Conservation (phyloP, 768 basidiomycete genomes). For the Tubosaeta sp. region DNA sequence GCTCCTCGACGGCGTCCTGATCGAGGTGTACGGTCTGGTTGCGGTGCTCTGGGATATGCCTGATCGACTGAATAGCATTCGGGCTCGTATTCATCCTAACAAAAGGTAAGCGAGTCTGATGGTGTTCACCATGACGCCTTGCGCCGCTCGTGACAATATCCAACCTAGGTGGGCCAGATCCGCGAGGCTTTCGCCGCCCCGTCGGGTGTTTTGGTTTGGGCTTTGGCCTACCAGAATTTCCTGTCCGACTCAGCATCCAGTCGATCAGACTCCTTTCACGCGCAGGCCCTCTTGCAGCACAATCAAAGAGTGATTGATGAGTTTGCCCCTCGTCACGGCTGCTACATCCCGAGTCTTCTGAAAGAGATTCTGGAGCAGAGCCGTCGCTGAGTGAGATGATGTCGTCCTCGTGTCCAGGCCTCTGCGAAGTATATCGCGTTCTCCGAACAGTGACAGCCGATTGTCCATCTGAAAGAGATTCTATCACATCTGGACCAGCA, state of each 20-base stretch:
- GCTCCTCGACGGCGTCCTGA: constrained; percentile 4
- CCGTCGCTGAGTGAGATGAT: constrained; percentile 24
- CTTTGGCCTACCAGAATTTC: constrained; percentile 14
- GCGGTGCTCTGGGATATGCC: constrained; percentile 5
- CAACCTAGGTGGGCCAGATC: constrained; percentile 14
- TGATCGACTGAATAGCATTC: constrained; percentile 6
- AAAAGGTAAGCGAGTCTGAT: constrained; percentile 41
- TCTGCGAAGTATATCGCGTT: constrained; percentile 9
- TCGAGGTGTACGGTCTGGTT: constrained; percentile 7
- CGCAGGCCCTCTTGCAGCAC: constrained; percentile 18
- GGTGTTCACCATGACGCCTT: constrained; percentile 28
- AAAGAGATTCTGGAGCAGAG: constrained; percentile 5
- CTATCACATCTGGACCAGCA: not conserved
- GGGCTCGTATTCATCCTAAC: constrained; percentile 8
- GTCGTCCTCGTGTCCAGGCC: constrained; percentile 2
- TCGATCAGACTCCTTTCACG: constrained; percentile 55
- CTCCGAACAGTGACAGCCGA: constrained; percentile 23
- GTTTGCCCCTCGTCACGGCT: constrained; percentile 28
- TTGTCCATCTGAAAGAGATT: constrained; percentile 11
- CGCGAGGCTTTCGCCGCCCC: constrained; percentile 10
- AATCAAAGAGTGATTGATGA: constrained; percentile 34
- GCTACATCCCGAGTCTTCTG: constrained; percentile 13
- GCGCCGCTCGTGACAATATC: constrained; percentile 40
- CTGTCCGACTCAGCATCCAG: constrained; percentile 57
- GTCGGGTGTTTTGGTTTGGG: constrained; percentile 12